phyloP scores from a whole-genome alignment of 1,284 basidiomycete genomes.

The Exobasidium rhododendri region DNA sequence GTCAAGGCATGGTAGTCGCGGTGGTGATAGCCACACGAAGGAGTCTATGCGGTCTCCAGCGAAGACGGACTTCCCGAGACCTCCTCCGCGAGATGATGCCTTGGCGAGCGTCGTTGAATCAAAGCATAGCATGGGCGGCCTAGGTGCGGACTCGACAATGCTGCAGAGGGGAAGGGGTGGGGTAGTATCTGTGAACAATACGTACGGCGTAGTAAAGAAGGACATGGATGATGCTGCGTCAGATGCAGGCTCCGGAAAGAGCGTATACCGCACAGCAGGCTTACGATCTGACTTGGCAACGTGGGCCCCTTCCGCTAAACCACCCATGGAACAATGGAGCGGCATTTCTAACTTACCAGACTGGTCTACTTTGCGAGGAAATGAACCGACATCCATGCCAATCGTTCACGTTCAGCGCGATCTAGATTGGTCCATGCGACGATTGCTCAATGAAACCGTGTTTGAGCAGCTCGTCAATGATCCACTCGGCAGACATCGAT shows the following conservation, averaged over 20 bases:
- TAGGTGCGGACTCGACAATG: not conserved
- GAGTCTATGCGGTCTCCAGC: not conserved
- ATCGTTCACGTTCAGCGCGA: constrained; percentile 19
- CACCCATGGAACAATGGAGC: not conserved
- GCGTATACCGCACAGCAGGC: constrained; percentile 12
- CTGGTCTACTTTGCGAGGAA: not conserved
- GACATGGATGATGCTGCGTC: not conserved
- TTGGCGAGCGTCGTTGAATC: not conserved
- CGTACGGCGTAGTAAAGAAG: not conserved
- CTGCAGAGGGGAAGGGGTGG: not conserved
- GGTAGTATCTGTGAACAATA: not conserved
- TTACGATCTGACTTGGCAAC: constrained; percentile 7
- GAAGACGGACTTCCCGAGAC: not conserved
- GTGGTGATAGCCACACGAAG: not conserved
- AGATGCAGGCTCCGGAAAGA: not conserved
- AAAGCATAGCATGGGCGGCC: not conserved
- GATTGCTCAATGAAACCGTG: constrained; percentile 24
- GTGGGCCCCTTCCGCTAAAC: constrained; percentile 14
- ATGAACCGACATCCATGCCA: constrained; percentile 14
- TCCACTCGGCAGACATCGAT: constrained; percentile 30
- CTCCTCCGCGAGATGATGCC: not conserved
- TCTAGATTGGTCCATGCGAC: constrained; percentile 22
- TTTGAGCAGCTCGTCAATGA: constrained; percentile 27
- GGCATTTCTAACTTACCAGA: constrained; percentile 10
- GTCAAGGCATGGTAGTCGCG: not conserved